phyloP scores from a whole-genome alignment of 257 asterid genomes.

The Buddleja alternifolia region DNA sequence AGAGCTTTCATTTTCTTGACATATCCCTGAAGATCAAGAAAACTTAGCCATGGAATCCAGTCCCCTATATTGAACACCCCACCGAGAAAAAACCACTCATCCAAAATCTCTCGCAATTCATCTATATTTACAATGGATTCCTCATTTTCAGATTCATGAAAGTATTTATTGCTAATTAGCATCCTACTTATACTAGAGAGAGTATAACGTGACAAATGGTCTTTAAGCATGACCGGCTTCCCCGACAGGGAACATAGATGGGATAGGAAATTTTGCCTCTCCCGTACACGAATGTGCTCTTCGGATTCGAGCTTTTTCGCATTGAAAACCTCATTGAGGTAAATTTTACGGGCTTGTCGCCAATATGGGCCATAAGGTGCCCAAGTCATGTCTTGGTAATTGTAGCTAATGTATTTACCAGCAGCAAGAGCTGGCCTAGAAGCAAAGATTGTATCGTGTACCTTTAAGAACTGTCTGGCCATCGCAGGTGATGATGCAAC shows the following conservation, averaged over 20 bases:
- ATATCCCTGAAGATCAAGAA: conserved; percentile 49
- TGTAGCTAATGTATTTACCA: no score
- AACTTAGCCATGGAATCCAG: conserved; percentile 57
- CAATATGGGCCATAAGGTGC: no score
- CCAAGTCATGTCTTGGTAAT: no score
- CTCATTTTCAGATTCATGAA: neutral
- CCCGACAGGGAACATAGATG: conserved; percentile 30
- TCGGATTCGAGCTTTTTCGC: conserved; percentile 30
- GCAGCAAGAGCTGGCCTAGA: no score
- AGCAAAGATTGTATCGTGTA: no score
- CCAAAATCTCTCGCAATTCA: conserved; percentile 31
- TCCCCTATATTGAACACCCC: conserved; percentile 46
- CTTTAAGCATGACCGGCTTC: conserved; percentile 34
- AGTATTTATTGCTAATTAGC: conserved; percentile 32
- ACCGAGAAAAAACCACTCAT: conserved; percentile 38
- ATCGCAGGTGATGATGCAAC: conserved; percentile 52
- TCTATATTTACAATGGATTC: conserved; percentile 14
- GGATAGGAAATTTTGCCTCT: conserved; percentile 28
- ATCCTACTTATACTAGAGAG: conserved; percentile 35
- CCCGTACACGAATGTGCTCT: conserved; percentile 36
- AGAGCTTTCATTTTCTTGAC: conserved; percentile 42
- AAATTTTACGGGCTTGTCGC: no score
- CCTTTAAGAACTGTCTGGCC: no score
- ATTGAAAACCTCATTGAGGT: conserved; percentile 28
- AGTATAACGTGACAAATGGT: conserved; percentile 19